Base-by-base conservation (phyloP, 1,284 basidiomycete species). In the Clitocybe nebularis region DNA sequence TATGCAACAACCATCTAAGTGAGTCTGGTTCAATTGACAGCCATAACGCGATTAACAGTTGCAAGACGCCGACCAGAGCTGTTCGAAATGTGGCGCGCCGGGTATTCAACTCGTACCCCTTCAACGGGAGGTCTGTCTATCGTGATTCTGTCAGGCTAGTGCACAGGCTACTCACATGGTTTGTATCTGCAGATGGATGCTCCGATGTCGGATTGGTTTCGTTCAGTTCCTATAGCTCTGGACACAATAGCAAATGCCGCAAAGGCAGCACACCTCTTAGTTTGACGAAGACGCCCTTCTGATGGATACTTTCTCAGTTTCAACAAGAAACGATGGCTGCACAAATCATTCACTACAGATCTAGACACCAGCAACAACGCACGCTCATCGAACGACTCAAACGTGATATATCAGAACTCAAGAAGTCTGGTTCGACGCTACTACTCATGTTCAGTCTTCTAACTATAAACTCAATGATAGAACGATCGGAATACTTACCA, bases 1-100 rank as follows among this genome's bases (percentile, higher is more conserved):
- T 90, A 20, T 90, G 87, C 68, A 89, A 90, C 55, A 72, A 75
- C 33, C 88, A 90, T 62, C 75, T 90, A 54, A 85, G 87, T 89
- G 56, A 56, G 82, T 69, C 29, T 29, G n/a, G n/a, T n/a, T 23
- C n/a, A 23, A 6, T 17, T 11, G 7, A 13, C 39, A 17, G 33
- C 21, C 36, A 44, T 25, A 24, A 24, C 20, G 21, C 41, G 24
- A 19, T 41, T 41, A 34, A 49, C 39, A 41, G 13, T 13, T 16
- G 40, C 13, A 47, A 89, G 87, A 75, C 58, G 62, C 77, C 4
- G 75, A 89, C 55, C 82, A 84, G 56, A 84, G 75, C 43, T 90
- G 87, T 56, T 58, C 74, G 10, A 71, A 74, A 54, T 90, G 87
- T 50, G 77, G 78, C 7, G 60, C 73, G 5, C 66, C 70, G 43